These are phyloP conservation scores for Suhomyces kunorum DNA, from an alignment of 1,139 yeast species.

Conservation along the genomic window DNA sequence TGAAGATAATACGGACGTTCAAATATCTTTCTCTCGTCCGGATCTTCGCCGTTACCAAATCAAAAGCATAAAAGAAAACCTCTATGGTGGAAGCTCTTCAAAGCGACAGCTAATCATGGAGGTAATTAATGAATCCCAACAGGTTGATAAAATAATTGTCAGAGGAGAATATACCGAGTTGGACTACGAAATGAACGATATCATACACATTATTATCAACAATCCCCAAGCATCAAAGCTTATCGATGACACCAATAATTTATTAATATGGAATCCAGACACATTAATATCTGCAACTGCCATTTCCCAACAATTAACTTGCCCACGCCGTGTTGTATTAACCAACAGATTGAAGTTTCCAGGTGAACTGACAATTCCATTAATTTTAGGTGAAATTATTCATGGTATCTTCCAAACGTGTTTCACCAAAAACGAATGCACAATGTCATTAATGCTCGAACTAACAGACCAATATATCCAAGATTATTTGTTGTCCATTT, in stretches of 20 bases:
- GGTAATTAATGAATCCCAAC: conserved; percentile 40
- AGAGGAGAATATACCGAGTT: conserved; percentile 53
- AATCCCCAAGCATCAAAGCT: conserved; percentile 37
- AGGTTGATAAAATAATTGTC: conserved; percentile 42
- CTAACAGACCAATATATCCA: conserved; percentile 49
- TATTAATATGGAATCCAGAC: conserved; percentile 84
- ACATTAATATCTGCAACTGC: conserved; percentile 76
- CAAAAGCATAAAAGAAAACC: conserved; percentile 33
- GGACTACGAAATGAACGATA: conserved; percentile 48
- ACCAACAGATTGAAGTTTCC: conserved; percentile 53
- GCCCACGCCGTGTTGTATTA: conserved; percentile 72
- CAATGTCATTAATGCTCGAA: conserved; percentile 44
- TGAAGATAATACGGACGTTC: conserved; percentile 33
- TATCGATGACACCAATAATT: conserved; percentile 60
- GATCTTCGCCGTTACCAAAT: conserved; percentile 56
- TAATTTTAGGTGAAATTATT: conserved; percentile 75
- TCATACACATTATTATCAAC: conserved; percentile 60
- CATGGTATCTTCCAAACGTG: conserved; percentile 79
- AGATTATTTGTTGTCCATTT: conserved; percentile 50
- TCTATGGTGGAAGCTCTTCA: conserved; percentile 23
- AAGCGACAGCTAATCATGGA: conserved; percentile 50
- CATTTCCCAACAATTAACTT: conserved; percentile 71
- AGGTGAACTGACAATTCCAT: conserved; percentile 57
- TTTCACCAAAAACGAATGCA: conserved; percentile 45
- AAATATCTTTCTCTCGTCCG: conserved; percentile 45